phyloP scores from a whole-genome alignment of 768 basidiomycete genomes.

The Mycena albidolilacea region DNA sequence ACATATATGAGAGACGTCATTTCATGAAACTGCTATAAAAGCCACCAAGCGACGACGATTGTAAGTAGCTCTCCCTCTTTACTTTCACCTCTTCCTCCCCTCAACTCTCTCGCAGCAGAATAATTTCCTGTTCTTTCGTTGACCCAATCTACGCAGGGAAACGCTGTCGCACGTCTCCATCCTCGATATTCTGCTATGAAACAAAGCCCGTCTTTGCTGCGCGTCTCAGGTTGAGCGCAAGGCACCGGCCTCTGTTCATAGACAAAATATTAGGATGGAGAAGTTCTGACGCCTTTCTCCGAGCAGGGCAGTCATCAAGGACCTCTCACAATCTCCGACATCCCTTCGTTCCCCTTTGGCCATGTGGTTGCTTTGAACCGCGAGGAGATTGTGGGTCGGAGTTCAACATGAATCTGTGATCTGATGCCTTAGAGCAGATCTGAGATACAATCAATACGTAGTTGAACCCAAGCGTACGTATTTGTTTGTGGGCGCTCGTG shows the following conservation, averaged over 20 bases:
- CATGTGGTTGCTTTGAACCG: no score
- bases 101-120: no score
- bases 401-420: no score
- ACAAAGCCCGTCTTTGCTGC: slow-evolving; percentile 50
- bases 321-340: no score
- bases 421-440: no score
- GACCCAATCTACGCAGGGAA: not conserved
- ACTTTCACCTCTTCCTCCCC: not conserved
- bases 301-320: not conserved
- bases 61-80: not conserved
- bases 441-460: no score
- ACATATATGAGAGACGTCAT: slow-evolving; percentile 18
- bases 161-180: slow-evolving; percentile 22
- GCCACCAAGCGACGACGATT: not conserved
- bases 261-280: slow-evolving; percentile 67
- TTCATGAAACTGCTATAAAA: slow-evolving; percentile 9
- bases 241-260: slow-evolving; percentile 67
- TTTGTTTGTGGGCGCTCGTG: no score
- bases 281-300: not conserved
- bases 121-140: not conserved
- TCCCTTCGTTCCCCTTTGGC: no score
- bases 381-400: no score
- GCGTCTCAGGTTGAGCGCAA: slow-evolving; percentile 52
- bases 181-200: slow-evolving; percentile 53
- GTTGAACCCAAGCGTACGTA: no score